phyloP scores from a whole-genome alignment of 768 basidiomycete species.

The Suillus tomentosus region DNA sequence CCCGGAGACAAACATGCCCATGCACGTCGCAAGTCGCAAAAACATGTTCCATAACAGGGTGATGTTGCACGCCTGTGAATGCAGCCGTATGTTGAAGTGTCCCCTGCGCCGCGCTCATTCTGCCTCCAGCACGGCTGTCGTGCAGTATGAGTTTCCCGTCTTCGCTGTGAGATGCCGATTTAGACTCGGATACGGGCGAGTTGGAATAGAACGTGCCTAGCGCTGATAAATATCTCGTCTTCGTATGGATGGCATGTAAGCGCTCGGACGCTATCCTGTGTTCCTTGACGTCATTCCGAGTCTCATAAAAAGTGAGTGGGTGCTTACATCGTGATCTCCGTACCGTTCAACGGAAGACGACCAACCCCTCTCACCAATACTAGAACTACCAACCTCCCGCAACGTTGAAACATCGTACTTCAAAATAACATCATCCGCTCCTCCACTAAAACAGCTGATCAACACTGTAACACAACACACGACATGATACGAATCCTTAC shows the following conservation, averaged over 20 bases:
- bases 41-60: constrained; percentile 67
- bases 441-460: constrained; percentile 44
- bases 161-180: constrained; percentile 46
- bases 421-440: constrained; percentile 50
- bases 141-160: constrained; percentile 68
- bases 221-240: constrained; percentile 64
- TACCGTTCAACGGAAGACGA: constrained; percentile 28
- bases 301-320: background rate
- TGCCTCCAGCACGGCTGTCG: constrained; percentile 50
- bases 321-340: constrained; percentile 34
- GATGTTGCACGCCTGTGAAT: constrained; percentile 65
- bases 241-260: constrained; percentile 66
- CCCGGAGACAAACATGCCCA: constrained; percentile 67
- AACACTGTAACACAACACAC: background rate
- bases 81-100: constrained; percentile 55
- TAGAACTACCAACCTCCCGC: constrained; percentile 13
- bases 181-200: background rate
- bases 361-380: background rate
- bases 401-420: constrained; percentile 55
- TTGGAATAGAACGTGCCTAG: background rate
- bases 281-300: background rate
- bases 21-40: constrained; percentile 64
- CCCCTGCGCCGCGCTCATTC: constrained; percentile 44
- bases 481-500: constrained; percentile 35
- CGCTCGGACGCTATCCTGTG: constrained; percentile 65